Evolutionary conservation across 768 basidiomycete genomes (phyloP), one percentile per base, ranked within the genome.

Genomic region (Porpolomopsis calyptriformis): DNA sequence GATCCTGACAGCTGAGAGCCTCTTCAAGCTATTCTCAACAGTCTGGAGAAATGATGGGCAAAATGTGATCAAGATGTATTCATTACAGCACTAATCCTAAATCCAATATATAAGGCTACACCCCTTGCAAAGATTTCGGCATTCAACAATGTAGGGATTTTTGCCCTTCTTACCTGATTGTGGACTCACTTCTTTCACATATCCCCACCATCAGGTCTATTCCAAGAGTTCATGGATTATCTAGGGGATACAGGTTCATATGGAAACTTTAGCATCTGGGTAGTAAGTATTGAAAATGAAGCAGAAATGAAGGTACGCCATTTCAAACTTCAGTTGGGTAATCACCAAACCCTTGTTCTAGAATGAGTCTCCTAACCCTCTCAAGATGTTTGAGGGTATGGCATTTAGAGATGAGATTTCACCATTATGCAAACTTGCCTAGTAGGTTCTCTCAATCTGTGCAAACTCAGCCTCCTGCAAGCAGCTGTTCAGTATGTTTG

Each of bases 1-100:
- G 58, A 59, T 39, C 25, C 34, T 10, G 25, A 25, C 11, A 49
- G 48, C 16, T 23, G 43, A 16, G 16, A 27, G n/a, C n/a, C n/a
- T n/a, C n/a, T n/a, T n/a, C n/a, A n/a, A 26, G 62, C 58, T 5
- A 57, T 65, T 36, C 49, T 62, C 2, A 36, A 51, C 1, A 67
- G 67, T 48, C 44, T 60, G 34, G 49, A 54, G 37, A 42, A 26
- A 18, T 49, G 49, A 1, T 60, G 58, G 59, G 42, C 26, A n/a
- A n/a, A n/a, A n/a, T n/a, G n/a, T n/a, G n/a, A n/a, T n/a, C n/a
- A n/a, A n/a, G n/a, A n/a, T n/a, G 14, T 55, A 54, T 31, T 44
- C 52, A 16, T 54, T 57, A 43, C 59, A 60, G 45, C 55, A n/a
- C 18, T 48, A 5, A 20, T 48, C 26, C 48, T 49, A 14, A 49